These are phyloP conservation scores for Mitragyna speciosa DNA, from an alignment of 257 asterid species.

Conservation along the genomic window DNA sequence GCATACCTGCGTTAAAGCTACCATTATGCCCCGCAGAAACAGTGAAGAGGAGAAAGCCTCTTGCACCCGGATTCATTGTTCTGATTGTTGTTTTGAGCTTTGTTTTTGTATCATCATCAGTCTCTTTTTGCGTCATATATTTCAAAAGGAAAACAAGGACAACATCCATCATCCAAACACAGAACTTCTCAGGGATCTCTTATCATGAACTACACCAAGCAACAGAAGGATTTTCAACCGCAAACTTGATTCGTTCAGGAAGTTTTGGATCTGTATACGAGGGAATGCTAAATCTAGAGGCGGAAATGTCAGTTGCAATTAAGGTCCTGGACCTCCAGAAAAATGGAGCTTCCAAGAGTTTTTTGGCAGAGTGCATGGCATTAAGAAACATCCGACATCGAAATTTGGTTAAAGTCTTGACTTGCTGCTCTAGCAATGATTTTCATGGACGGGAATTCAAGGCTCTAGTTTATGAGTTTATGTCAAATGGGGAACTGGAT, in stretches of 20 bases:
- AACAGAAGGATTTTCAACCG: constrained; percentile 20
- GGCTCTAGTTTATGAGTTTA: constrained; percentile 30
- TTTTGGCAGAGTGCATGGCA: constrained; percentile 31
- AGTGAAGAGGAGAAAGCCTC: neutral
- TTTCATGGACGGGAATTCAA: constrained; percentile 29
- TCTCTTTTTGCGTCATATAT: neutral
- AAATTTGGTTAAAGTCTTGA: constrained; percentile 26
- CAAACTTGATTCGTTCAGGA: constrained; percentile 26
- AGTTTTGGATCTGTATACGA: constrained; percentile 26
- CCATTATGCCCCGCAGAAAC: constrained; percentile 20
- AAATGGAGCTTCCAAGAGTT: constrained; percentile 30
- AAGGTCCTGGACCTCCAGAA: constrained; percentile 28
- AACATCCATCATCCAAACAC: neutral
- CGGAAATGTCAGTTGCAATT: constrained; percentile 15
- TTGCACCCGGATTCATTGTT: neutral
- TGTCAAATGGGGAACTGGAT: constrained; percentile 29
- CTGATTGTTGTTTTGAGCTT: neutral
- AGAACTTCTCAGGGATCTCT: constrained; percentile 15
- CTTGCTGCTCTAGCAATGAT: constrained; percentile 26
- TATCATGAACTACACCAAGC: constrained; percentile 26
- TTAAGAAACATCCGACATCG: constrained; percentile 30
- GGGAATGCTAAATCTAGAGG: constrained; percentile 14
- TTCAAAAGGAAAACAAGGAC: neutral
- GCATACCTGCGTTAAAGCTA: constrained; percentile 19
- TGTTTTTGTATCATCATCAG: constrained; percentile 2